Evolutionary conservation across 2,329 filamentous ascomycete genomes (phyloP).

Genomic region (Penicillium sp.): DNA sequence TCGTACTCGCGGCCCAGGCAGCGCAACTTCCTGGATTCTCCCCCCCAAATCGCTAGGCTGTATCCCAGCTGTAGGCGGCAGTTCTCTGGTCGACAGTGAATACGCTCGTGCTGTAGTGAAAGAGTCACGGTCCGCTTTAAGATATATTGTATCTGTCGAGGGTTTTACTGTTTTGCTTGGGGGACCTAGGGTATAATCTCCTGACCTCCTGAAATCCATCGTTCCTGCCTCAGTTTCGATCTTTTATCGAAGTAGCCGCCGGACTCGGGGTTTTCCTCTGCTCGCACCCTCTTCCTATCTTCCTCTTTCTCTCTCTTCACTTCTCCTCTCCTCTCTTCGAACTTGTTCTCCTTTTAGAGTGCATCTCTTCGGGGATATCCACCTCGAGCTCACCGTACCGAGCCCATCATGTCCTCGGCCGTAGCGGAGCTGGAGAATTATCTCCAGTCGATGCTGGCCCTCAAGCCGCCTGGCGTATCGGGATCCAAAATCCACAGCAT

Average conservation of each 20-base stretch:
- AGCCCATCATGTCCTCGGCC: conserved; percentile 70
- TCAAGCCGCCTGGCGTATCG: conserved; percentile 93
- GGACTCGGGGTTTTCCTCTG: too few species aligned
- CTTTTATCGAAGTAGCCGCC: too few species aligned
- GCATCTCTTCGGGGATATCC: not conserved
- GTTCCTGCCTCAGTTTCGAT: too few species aligned
- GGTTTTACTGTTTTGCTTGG: too few species aligned
- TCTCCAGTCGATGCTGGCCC: conserved; percentile 85
- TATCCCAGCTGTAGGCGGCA: conserved; percentile 46
- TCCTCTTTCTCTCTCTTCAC: not conserved
- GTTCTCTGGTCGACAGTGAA: conserved; percentile 35
- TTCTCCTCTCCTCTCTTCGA: too few species aligned
- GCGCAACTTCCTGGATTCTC: conserved; percentile 23
- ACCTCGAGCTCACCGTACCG: too few species aligned
- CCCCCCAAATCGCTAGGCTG: conserved; percentile 40
- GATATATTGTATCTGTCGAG: conserved; percentile 15
- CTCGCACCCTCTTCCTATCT: too few species aligned
- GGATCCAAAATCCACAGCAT: conserved; percentile 88
- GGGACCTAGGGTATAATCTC: too few species aligned
- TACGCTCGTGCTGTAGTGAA: conserved; percentile 44
- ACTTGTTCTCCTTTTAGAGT: not conserved
- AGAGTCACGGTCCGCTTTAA: conserved; percentile 36
- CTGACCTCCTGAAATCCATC: too few species aligned
- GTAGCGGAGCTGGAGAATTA: conserved; percentile 89
- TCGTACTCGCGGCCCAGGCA: conserved; percentile 41